These are phyloP conservation scores for Bremia lactucae DNA, from an alignment of 352 stramenopile species.

Conservation along the genomic window DNA sequence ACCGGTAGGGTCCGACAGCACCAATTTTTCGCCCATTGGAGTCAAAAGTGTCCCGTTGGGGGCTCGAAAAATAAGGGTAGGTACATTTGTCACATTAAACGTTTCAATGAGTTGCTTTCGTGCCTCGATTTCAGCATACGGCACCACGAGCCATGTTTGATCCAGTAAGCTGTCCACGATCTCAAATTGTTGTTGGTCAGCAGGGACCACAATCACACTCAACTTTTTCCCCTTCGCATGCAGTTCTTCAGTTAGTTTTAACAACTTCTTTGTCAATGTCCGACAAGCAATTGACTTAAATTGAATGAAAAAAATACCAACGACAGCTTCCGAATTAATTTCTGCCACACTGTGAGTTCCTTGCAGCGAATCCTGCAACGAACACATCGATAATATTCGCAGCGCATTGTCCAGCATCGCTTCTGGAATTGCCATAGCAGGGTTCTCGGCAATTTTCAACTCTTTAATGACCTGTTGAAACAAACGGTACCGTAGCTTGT, in stretches of 20 bases:
- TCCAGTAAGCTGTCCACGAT: slow-evolving; percentile 44
- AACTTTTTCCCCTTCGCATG: slow-evolving; percentile 37
- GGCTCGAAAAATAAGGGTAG: slow-evolving; percentile 52
- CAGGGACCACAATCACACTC: slow-evolving; percentile 62
- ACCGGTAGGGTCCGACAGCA: slow-evolving; percentile 49
- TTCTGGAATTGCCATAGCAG: slow-evolving; percentile 35
- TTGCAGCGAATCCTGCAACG: slow-evolving; percentile 64
- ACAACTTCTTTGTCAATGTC: slow-evolving; percentile 43
- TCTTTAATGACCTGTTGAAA: slow-evolving; percentile 43
- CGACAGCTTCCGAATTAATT: slow-evolving; percentile 41
- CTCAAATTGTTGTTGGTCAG: slow-evolving; percentile 54
- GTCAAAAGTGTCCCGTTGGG: slow-evolving; percentile 51
- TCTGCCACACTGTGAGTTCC: slow-evolving; percentile 45
- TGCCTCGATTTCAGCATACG: slow-evolving; percentile 58
- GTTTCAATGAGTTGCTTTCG: slow-evolving; percentile 59
- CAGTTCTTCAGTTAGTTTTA: slow-evolving; percentile 34
- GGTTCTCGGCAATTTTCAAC: slow-evolving; percentile 44
- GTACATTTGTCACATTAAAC: slow-evolving; percentile 48
- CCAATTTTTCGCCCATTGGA: slow-evolving; percentile 54
- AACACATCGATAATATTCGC: slow-evolving; percentile 45
- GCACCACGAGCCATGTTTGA: slow-evolving; percentile 58
- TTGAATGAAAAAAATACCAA: slow-evolving; percentile 70
- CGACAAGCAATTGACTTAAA: slow-evolving; percentile 35
- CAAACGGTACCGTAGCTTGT: slow-evolving; percentile 57
- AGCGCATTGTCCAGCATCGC: slow-evolving; percentile 46